phyloP scores from a whole-genome alignment of 257 asterid genomes.

The Primulina tabacum region DNA sequence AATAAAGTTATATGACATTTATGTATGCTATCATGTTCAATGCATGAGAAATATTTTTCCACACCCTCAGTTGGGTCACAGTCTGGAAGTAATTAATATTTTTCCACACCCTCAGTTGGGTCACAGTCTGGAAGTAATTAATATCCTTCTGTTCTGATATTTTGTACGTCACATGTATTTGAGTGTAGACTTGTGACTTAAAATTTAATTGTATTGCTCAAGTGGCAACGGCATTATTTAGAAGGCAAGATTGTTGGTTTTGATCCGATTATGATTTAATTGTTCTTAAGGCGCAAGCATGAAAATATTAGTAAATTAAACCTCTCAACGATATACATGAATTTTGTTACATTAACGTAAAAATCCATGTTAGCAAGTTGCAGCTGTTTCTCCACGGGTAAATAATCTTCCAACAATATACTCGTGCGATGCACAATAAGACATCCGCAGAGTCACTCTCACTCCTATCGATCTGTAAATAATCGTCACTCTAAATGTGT shows the following conservation, averaged over 20 bases:
- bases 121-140: no score
- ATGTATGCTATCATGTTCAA: not conserved
- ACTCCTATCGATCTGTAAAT: slow-evolving; percentile 37
- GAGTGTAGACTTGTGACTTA: no score
- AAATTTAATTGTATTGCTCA: no score
- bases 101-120: no score
- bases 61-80: no score
- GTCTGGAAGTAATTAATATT: no score
- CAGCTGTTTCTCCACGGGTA: slow-evolving; percentile 68
- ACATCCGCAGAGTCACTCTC: slow-evolving; percentile 48
- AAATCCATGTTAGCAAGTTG: slow-evolving; percentile 65
- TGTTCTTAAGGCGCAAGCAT: not conserved
- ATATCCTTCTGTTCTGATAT: no score
- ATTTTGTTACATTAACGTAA: not conserved
- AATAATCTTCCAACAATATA: slow-evolving; percentile 39
- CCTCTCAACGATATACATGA: not conserved
- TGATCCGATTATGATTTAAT: not conserved
- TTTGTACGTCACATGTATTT: no score
- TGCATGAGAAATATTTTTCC: not conserved
- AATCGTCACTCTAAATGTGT: slow-evolving; percentile 22
- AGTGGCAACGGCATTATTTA: no score
- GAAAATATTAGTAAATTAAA: not conserved
- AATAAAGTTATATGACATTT: no score
- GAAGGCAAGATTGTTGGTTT: not conserved
- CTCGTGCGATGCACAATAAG: slow-evolving; percentile 59